These are phyloP conservation scores for Podosphaera fusca DNA, from an alignment of 2,329 filamentous ascomycete species.

Conservation along the genomic window DNA sequence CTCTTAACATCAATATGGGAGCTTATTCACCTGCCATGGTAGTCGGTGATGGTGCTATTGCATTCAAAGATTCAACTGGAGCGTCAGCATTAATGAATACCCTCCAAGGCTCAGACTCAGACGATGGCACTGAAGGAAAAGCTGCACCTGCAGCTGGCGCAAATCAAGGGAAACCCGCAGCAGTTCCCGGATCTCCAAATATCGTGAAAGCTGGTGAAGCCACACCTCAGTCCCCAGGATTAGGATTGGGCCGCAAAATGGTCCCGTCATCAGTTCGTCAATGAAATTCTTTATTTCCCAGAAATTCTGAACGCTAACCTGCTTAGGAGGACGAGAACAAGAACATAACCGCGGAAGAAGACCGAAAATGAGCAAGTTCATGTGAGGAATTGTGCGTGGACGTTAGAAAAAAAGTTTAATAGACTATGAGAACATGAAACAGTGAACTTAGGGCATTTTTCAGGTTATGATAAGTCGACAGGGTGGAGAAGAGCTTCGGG, in stretches of 20 bases:
- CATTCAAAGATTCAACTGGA: conserved; percentile 5
- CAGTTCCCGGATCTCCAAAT: neutral
- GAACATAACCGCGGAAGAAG: too few species aligned
- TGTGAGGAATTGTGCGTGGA: too few species aligned
- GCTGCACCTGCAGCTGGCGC: conserved; percentile 1
- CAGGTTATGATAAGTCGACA: too few species aligned
- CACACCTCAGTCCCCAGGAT: neutral
- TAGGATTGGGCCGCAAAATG: neutral
- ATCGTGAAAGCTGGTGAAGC: neutral
- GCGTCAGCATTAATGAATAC: conserved; percentile 5
- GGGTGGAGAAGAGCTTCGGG: too few species aligned
- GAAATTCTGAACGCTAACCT: too few species aligned
- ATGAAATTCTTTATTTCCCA: too few species aligned
- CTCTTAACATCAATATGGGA: conserved; percentile 9
- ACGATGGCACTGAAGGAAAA: conserved; percentile 1
- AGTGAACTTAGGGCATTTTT: too few species aligned
- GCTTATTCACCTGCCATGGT: conserved; percentile 9
- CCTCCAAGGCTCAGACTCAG: neutral
- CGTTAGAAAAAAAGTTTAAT: too few species aligned
- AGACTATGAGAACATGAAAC: too few species aligned
- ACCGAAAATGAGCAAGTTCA: too few species aligned
- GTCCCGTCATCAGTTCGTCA: neutral
- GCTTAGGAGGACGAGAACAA: too few species aligned
- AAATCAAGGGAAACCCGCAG: neutral
- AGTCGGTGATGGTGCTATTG: conserved; percentile 10